Base-by-base conservation (phyloP, 768 basidiomycete genomes). In the Gymnopilus junonius region DNA sequence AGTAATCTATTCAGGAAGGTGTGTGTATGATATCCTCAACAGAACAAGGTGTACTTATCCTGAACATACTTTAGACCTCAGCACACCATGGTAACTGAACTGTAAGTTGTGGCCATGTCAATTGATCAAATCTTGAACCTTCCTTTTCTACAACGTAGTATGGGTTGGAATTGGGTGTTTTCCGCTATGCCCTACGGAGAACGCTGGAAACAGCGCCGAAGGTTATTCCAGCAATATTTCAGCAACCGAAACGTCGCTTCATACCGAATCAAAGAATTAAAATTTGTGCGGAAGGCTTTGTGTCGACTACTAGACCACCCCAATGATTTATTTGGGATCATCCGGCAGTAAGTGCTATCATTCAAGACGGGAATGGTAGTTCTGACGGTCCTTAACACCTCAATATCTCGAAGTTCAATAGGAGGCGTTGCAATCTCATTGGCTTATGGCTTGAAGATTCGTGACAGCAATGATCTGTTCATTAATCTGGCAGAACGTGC, bases 361-460 rank as follows among this genome's bases (percentile, higher is more conserved):
- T n/a, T n/a, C n/a, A n/a, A n/a, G n/a, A n/a, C n/a, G n/a, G n/a
- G n/a, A n/a, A n/a, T n/a, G n/a, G n/a, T n/a, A n/a, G n/a, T n/a
- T 5, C 3, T 23, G 6, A 7, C 11, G 12, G 2, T 8, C 27
- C 8, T 8, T 48, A 4, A 21, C 21, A 8, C 17, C 25, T 37
- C 20, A 4, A 21, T 43, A 39, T 43, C 14, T 8, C 15, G 3
- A 21, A 75, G 73, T 40, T 63, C 68, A 42, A 61, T 72, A 10
- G 75, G 73, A 6, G 73, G 70, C 4, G 66, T 75, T 3, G 73
- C 77, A 1, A 63, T 78, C 20, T 66, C 68, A 1, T 40, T 77
- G 8, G 68, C 76, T 1, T 74, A 77, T 58, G 77, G 77, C 10
- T 69, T 76, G 56, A 58, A 71, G 29, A 68, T 75, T 17, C 61